Evolutionary conservation across 176 grass and related monocot species (phyloP), one percentile per base, ranked within the genome.

Genomic region (Zoysia japonica): DNA sequence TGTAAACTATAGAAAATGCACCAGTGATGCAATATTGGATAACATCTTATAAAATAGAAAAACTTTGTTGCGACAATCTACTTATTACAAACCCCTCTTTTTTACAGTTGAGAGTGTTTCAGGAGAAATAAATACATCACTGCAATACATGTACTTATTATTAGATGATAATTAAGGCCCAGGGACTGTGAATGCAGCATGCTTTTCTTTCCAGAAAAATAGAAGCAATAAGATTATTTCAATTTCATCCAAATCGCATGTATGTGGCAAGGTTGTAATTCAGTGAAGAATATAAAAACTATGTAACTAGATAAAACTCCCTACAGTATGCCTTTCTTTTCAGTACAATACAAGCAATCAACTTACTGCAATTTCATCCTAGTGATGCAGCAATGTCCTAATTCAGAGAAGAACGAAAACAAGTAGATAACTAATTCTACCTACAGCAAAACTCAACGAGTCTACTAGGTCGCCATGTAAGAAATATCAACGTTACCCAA

Each of bases 1-100:
- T 2, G 16, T 9, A 50, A 67, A 87, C 43, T 41, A 82, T 50
- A 36, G 7, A 57, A 71, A 87, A 48, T 59, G 46, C 69, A 20
- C 65, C 82, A 9, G 2, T 45, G 5, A 48, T 7, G 38, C 56
- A 56, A 87, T 67, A n/a, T 45, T 47, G 11, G 79, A 75, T 44
- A 62, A 79, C 74, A 47, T 17, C 15, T 61, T 47, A 62, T 28
- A 28, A 28, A 28, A 28, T 28, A 28, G 28, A 3, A 5, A 60
- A 50, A 71, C 35, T 35, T 2, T 16, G 0, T 70, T 55, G 19
- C 46, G 2, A 10, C 8, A 56, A 38, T 7, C 5, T 20, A 28
- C 56, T 19, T 0, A 9, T 19, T 54, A 54, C 14, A 16, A 15
- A 54, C 55, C 5, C 1, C 14, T 28, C 8, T 0, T 9, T 51